These are phyloP conservation scores for Umbelopsis sp. DNA, from an alignment of 371 early-diverging fungal genomes.

Conservation along the genomic window DNA sequence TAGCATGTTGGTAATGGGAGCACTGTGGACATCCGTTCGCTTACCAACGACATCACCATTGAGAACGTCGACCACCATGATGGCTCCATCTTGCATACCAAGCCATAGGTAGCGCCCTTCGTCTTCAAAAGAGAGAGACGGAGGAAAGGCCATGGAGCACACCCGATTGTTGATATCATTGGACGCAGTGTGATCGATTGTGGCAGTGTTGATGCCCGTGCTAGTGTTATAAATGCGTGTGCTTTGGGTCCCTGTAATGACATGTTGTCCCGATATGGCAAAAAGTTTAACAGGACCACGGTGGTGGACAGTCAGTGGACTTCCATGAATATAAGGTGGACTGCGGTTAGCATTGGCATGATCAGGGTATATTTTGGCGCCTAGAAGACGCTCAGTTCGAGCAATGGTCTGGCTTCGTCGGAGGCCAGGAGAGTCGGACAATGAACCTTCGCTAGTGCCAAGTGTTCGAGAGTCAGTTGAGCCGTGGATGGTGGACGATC, in stretches of 20 bases:
- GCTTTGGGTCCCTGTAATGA: conserved; percentile 34
- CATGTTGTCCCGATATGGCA: conserved; percentile 25
- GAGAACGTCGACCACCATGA: conserved; percentile 59
- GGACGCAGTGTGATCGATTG: conserved; percentile 24
- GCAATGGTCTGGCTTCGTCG: not conserved
- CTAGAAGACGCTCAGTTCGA: conserved; percentile 8
- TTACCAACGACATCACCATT: conserved; percentile 54
- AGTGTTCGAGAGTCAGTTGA: not conserved
- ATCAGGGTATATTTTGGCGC: conserved; percentile 30
- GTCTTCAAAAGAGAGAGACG: conserved; percentile 40
- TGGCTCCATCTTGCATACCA: conserved; percentile 63
- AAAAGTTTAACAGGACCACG: conserved; percentile 24
- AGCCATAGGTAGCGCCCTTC: conserved; percentile 71
- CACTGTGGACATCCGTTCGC: conserved; percentile 56
- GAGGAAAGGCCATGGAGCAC: conserved; percentile 40
- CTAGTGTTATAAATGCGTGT: conserved; percentile 30
- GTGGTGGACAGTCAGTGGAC: conserved; percentile 22
- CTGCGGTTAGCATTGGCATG: conserved; percentile 30
- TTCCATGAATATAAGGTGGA: conserved; percentile 25
- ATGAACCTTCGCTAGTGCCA: not conserved
- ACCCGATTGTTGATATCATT: conserved; percentile 37
- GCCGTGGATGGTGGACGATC: conserved; percentile 9
- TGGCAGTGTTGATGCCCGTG: conserved; percentile 14
- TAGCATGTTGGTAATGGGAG: conserved; percentile 67
- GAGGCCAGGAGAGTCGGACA: not conserved